Evolutionary conservation across 805 yeast genomes (phyloP), one percentile per base, ranked within the genome.

Genomic region (Lachancea quebecensis): DNA sequence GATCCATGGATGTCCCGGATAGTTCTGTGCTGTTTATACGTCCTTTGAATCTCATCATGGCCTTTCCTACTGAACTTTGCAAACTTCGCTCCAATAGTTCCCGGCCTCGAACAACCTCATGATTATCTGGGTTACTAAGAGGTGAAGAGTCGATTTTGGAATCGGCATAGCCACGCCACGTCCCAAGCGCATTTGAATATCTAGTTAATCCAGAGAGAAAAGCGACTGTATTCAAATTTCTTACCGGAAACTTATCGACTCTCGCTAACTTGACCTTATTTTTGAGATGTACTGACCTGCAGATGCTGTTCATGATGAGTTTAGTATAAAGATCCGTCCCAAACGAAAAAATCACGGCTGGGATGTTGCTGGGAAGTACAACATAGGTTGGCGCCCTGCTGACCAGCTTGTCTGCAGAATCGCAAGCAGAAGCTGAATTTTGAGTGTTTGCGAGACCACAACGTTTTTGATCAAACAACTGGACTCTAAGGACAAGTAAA

Each of bases 131-230:
- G 31, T 70, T 62, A 14, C 72, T 76, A 32, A 85, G 66, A 0
- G 95, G 90, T 0, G 81, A 73, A 2, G 74, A 69, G 60, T 86
- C 95, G 6, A 79, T 77, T 1, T 70, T 65, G 0, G 79, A 79
- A 51, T 80, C 79, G 0, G 95, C 91, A 59, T 84, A 86, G 0
- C 82, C 75, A 0, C 77, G 59, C 95, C 95, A 86, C 7, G 77
- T 70, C 0, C 91, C 95, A 44, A 82, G 56, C 9, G 89, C 72
- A 27, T 74, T 67, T 0, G 82, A 71, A 52, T 75, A 76, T 42
- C 90, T 65, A 1, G 89, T 79, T 17, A 72, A 73, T 2, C 90
- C 89, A 45, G 76, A 72, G 11, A 81, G 55, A 2, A 80, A 67
- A 50, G 74, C 78, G 68, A 79, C 75, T 0, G 82, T 68, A 35